A percentile compares a stretch with the other conserved stretches of the same genome.
Conservation (phyloP, 2,329 filamentous ascomycete species). For the Emydomyces testavorans region DNA sequence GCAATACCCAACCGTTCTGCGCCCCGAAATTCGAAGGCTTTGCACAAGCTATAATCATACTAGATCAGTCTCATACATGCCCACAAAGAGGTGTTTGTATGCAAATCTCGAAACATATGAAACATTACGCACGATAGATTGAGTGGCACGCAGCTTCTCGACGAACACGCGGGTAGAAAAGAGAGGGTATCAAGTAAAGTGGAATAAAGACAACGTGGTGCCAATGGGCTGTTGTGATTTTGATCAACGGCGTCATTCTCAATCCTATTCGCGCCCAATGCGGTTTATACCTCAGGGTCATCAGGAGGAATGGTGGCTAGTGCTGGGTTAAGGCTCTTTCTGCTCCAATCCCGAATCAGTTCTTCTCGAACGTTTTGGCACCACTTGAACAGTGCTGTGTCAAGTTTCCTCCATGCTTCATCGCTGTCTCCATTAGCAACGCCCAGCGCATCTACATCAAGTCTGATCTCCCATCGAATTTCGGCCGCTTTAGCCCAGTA, state of each 20-base stretch:
- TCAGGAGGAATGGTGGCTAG: slow-evolving; percentile 5
- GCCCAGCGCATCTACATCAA: slow-evolving; percentile 74
- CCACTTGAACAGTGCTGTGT: slow-evolving; percentile 73
- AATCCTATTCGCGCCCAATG: slow-evolving; percentile 6
- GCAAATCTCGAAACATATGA: slow-evolving; percentile 8
- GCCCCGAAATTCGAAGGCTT: slow-evolving; percentile 1
- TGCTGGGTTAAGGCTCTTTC: slow-evolving; percentile 4
- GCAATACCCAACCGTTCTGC: slow-evolving; percentile 3
- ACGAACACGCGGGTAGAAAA: slow-evolving; percentile 5
- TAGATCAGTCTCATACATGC: slow-evolving; percentile 5
- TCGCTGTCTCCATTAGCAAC: slow-evolving; percentile 62
- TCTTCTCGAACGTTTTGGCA: slow-evolving; percentile 71
- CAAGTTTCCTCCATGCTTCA: slow-evolving; percentile 66
- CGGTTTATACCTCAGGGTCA: slow-evolving; percentile 1
- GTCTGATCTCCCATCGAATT: slow-evolving; percentile 76
- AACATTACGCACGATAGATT: slow-evolving; percentile 12
- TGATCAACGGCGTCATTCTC: slow-evolving; percentile 5
- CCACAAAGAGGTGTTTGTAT: neutral
- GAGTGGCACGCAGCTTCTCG: slow-evolving; percentile 5
- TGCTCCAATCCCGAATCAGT: slow-evolving; percentile 60
- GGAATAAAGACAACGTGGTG: slow-evolving; percentile 13
- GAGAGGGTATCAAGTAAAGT: slow-evolving; percentile 17
- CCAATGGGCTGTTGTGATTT: slow-evolving; percentile 13
- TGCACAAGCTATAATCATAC: neutral
- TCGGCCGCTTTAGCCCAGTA: slow-evolving; percentile 97